Evolutionary conservation across 495 filamentous ascomycete species (phyloP).

Genomic region (Penicillium cataractarum): DNA sequence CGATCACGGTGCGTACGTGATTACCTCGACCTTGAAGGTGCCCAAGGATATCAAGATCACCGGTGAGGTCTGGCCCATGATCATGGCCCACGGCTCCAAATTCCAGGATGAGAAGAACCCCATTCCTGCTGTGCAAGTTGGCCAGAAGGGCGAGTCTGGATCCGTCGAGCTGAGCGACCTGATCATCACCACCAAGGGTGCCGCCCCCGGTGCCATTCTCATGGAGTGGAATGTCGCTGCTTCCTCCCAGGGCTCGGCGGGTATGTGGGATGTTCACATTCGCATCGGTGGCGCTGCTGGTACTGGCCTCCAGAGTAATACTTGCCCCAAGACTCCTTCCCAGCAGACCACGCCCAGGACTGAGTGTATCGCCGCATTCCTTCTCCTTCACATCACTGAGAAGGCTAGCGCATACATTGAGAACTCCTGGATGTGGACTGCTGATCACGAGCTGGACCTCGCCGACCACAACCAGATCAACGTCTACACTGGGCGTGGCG

Average conservation of each 20-base stretch:
- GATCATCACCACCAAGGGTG: slow-evolving; percentile 62
- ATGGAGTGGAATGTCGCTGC: slow-evolving; percentile 88
- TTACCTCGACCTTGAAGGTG: slow-evolving; percentile 82
- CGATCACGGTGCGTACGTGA: slow-evolving; percentile 85
- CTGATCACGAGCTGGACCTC: slow-evolving; percentile 89
- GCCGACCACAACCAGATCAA: slow-evolving; percentile 79
- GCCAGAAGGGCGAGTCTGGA: slow-evolving; percentile 76
- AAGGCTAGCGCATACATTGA: slow-evolving; percentile 78
- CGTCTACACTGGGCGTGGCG: slow-evolving; percentile 88
- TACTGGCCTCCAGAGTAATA: slow-evolving; percentile 76
- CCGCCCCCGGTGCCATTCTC: slow-evolving; percentile 83
- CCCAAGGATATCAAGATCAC: slow-evolving; percentile 68
- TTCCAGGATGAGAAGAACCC: slow-evolving; percentile 76
- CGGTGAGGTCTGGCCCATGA: slow-evolving; percentile 89
- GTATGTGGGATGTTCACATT: slow-evolving; percentile 92
- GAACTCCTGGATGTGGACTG: slow-evolving; percentile 95
- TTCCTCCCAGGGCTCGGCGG: slow-evolving; percentile 66
- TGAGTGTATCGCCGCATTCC: slow-evolving; percentile 73
- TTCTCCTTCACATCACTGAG: slow-evolving; percentile 78
- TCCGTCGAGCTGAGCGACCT: slow-evolving; percentile 81
- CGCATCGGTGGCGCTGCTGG: slow-evolving; percentile 81
- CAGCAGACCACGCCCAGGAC: slow-evolving; percentile 55
- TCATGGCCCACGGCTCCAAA: slow-evolving; percentile 76
- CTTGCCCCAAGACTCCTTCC: slow-evolving; percentile 66
- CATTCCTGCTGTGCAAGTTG: slow-evolving; percentile 65